Evolutionary conservation across 176 grass and related monocot species (phyloP).

Genomic region (Paspalum vaginatum): DNA sequence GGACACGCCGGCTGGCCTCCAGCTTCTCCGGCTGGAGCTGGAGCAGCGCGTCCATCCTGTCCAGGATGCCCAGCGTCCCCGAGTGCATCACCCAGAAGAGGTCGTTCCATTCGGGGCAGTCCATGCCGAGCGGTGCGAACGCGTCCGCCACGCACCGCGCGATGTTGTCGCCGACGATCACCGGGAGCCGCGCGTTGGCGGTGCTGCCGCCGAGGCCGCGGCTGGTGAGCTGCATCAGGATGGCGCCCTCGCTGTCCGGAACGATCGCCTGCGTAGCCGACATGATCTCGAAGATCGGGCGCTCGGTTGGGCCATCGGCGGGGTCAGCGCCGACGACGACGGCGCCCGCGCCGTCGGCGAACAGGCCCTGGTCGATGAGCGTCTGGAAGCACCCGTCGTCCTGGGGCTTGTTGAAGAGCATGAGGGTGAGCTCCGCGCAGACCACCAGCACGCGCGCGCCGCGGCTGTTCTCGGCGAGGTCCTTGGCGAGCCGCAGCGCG

Average conservation of each 20-base stretch:
- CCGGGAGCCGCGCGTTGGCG: not conserved
- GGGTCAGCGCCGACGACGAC: too few species aligned
- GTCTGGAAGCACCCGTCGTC: not conserved
- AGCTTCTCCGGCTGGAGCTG: not conserved
- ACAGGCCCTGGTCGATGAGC: not conserved
- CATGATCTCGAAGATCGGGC: not conserved
- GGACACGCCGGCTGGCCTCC: not conserved
- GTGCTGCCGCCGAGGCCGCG: not conserved
- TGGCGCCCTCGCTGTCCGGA: not conserved
- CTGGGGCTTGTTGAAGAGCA: not conserved
- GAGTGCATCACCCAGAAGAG: not conserved
- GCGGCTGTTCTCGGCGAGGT: not conserved
- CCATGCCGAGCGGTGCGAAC: not conserved
- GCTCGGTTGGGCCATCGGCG: rapidly evolving
- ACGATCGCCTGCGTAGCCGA: not conserved
- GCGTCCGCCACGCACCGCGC: not conserved
- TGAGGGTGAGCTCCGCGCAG: not conserved
- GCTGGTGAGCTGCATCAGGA: not conserved
- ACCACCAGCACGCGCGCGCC: not conserved
- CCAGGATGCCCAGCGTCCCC: not conserved
- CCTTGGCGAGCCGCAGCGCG: not conserved
- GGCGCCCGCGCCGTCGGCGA: too few species aligned
- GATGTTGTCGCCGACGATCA: not conserved
- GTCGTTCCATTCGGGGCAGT: not conserved
- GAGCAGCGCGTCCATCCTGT: not conserved